These are phyloP conservation scores for Lathyrus oleraceus DNA, from an alignment of 306 rosid genomes.

Conservation along the genomic window DNA sequence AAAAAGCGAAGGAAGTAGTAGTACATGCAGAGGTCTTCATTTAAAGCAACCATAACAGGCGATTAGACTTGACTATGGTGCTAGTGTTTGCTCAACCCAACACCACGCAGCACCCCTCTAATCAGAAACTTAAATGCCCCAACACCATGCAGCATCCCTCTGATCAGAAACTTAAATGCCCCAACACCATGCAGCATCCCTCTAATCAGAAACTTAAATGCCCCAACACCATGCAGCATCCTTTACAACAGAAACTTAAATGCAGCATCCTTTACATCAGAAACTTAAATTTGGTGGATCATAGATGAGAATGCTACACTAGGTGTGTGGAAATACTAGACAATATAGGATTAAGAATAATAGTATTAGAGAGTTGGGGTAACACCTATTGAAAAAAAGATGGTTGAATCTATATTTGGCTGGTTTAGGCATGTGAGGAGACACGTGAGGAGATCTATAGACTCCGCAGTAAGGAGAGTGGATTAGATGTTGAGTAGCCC, in stretches of 20 bases:
- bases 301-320: background rate
- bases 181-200: background rate
- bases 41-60: background rate
- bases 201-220: background rate
- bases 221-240: background rate
- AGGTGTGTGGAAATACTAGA: background rate
- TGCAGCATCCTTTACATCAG: background rate
- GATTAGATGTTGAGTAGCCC: background rate
- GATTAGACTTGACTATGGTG: background rate
- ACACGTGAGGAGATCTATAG: background rate
- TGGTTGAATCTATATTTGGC: background rate
- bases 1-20: background rate
- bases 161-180: background rate
- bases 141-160: background rate
- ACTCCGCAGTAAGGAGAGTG: background rate
- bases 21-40: background rate
- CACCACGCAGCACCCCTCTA: background rate
- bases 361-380: background rate
- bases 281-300: background rate
- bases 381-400: background rate
- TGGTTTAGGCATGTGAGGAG: background rate
- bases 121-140: slow-evolving; percentile 1
- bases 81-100: background rate
- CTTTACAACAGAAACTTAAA: background rate
- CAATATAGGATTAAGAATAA: background rate